Base-by-base conservation (phyloP, 495 filamentous ascomycete genomes). In the Elaphomyces granulatus region DNA sequence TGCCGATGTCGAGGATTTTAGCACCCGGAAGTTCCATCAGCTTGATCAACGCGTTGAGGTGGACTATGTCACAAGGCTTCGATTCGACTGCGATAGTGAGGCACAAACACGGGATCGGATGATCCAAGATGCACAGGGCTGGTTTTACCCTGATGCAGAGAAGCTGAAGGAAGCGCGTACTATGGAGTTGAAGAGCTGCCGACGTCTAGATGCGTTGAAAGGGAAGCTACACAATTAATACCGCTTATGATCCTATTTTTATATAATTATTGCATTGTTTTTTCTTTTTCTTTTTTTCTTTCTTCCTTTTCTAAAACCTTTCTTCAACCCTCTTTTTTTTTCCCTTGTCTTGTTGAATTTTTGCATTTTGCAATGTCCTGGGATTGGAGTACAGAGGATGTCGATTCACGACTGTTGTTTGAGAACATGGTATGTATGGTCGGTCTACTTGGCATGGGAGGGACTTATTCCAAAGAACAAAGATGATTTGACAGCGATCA, bases 101-200 rank as follows among this genome's bases (percentile, higher is more conserved):
- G 56, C 70, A 37, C 56, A 68, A 31, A 54, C 68, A 37, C 71
- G 75, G 54, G 68, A 74, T 40, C 67, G 74, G 20, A 66, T 87
- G 60, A 61, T 76, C 32, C 73, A 94, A 37, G 81, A 83, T 20
- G 87, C 90, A 2, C 76, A 81, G 50, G 88, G 90, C 9, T 94
- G 84, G 81, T 87, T 96, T 50, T 83, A 73, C 59, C 71, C 70
- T 31, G 85, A 94, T 54, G 62, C 67, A 23, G 77, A 78, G 38
- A 83, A 83, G 68, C 74, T 94, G 77, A 66, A 72, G 44, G 56
- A 63, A 42, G 80, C 80, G 18, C 60, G 71, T 30, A 61, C 65
- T 3, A 70, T 81, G 66, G 69, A 77, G 42, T 60, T 74, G 59
- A 68, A 62, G 56, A 70, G 58, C 45, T 81, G 77, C 53, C 55